phyloP scores from a whole-genome alignment of 1,139 yeast genomes.

The Yamadazyma membranifaciens region DNA sequence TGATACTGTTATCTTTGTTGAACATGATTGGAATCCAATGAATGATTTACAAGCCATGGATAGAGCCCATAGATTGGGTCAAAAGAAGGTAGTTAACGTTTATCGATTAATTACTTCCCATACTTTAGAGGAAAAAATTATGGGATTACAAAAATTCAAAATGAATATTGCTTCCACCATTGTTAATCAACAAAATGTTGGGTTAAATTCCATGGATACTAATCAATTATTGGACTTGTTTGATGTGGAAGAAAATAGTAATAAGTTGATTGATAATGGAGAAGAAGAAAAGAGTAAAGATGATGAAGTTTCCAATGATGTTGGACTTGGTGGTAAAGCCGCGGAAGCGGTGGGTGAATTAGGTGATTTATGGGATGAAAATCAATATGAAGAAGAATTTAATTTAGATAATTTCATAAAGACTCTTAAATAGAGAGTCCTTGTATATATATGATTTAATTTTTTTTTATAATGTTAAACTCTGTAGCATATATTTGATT shows the following conservation, averaged over 20 bases:
- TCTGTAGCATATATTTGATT: not conserved
- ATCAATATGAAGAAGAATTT: slow-evolving; percentile 95
- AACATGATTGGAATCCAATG: slow-evolving; percentile 99
- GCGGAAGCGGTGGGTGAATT: slow-evolving; percentile 80
- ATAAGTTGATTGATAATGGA: slow-evolving; percentile 33
- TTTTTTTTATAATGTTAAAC: not conserved
- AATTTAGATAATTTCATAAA: slow-evolving; percentile 90
- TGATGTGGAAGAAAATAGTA: slow-evolving; percentile 63
- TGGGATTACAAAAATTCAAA: slow-evolving; percentile 97
- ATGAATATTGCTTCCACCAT: slow-evolving; percentile 96
- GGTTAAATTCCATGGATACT: slow-evolving; percentile 94
- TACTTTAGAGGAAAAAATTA: slow-evolving; percentile 93
- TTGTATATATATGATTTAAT: not conserved
- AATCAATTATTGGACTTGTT: slow-evolving; percentile 90
- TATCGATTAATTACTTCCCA: slow-evolving; percentile 88
- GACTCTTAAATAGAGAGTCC: slow-evolving; percentile 45
- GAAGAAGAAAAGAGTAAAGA: slow-evolving; percentile 28
- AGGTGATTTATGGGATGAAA: slow-evolving; percentile 95
- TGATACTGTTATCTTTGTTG: slow-evolving; percentile 96
- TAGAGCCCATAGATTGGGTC: slow-evolving; percentile 97
- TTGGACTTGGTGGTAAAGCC: slow-evolving; percentile 61
- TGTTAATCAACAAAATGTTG: slow-evolving; percentile 94
- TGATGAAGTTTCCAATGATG: slow-evolving; percentile 45
- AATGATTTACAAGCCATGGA: slow-evolving; percentile 99
- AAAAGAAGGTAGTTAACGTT: slow-evolving; percentile 94